Base-by-base conservation (phyloP, 441 rosid genomes). In the Breynia disticha region DNA sequence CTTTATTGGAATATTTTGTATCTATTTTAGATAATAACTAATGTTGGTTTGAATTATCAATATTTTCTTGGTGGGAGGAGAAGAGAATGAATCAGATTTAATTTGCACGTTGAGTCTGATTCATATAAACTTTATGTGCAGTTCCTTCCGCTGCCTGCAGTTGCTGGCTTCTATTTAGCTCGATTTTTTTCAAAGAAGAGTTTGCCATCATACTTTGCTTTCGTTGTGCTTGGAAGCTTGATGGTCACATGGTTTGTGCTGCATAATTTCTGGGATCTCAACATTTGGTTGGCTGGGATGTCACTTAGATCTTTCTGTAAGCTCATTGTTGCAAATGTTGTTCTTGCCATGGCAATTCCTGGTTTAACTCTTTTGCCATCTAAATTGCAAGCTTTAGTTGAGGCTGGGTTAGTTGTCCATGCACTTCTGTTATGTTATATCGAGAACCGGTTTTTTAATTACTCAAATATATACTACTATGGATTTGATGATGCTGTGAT, bases 261-360 rank as follows among this genome's bases (percentile, higher is more conserved):
- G 72, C 96, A 83, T 58, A 93, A 89, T 70, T 93, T 81, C 80
- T 93, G 99, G 99, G 95, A 86, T 70, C 79, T 93, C 59, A 93
- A 86, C 72, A 86, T 93, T 61, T 89, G 99, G 99, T 49, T 93
- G 81, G 95, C 95, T 19, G 97, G 97, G 76, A 89, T 93, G 99
- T 79, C 96, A 45, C 69, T 93, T 42, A 93, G 80, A 68, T 77
- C 87, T 46, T 89, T 93, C 65, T 89, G 99, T 73, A 89, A 89
- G 73, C 80, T 89, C 56, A 74, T 89, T 48, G 82, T 93, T 55
- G 87, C 86, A 22, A 83, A 80, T 77, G 82, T 79, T 60, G 64
- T 89, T 63, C 76, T 93, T 51, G 90, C 95, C 70, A 77, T 93
- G 81, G 74, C 75, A 57, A 75, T 86, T 73, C 96, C 97, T 67